These are phyloP conservation scores for Cymbopogon flexuosus DNA, from an alignment of 202 grass and related monocot genomes.

Conservation along the genomic window DNA sequence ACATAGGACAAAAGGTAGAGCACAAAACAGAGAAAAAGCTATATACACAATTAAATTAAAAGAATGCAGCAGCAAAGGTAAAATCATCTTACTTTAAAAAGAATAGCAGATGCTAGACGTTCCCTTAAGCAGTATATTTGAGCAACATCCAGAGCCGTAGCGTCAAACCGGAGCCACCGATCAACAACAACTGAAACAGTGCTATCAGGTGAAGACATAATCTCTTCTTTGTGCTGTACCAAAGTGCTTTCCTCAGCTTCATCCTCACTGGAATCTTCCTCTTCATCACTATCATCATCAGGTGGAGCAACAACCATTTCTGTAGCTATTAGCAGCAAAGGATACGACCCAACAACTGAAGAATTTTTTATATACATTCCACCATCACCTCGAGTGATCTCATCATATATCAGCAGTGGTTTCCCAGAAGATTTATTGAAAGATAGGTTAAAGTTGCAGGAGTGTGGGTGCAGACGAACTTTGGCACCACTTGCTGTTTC, in stretches of 20 bases:
- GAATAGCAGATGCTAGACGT: conserved; percentile 64
- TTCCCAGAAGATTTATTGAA: conserved; percentile 36
- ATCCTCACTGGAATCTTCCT: conserved; percentile 58
- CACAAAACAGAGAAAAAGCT: background rate
- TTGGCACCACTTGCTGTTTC: conserved; percentile 73
- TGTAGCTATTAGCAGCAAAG: conserved; percentile 55
- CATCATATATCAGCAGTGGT: conserved; percentile 77
- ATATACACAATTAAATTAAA: background rate
- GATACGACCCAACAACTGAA: conserved; percentile 65
- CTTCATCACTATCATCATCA: conserved; percentile 50
- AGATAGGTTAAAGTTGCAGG: conserved; percentile 64
- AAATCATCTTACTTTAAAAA: conserved; percentile 73
- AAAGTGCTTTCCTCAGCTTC: conserved; percentile 41
- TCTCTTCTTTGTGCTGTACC: conserved; percentile 42
- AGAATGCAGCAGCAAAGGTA: background rate
- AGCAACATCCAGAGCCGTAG: conserved; percentile 85
- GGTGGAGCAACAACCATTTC: conserved; percentile 86
- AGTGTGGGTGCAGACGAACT: conserved; percentile 85
- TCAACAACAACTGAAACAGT: conserved; percentile 78
- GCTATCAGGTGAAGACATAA: conserved; percentile 90
- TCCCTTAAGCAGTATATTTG: conserved; percentile 94
- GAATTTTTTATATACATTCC: conserved; percentile 80
- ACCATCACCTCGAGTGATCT: conserved; percentile 80
- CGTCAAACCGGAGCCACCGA: conserved; percentile 75
- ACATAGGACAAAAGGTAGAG: background rate